Base-by-base conservation (phyloP, 2,329 filamentous ascomycete genomes). In the Trichophaea hybrida region DNA sequence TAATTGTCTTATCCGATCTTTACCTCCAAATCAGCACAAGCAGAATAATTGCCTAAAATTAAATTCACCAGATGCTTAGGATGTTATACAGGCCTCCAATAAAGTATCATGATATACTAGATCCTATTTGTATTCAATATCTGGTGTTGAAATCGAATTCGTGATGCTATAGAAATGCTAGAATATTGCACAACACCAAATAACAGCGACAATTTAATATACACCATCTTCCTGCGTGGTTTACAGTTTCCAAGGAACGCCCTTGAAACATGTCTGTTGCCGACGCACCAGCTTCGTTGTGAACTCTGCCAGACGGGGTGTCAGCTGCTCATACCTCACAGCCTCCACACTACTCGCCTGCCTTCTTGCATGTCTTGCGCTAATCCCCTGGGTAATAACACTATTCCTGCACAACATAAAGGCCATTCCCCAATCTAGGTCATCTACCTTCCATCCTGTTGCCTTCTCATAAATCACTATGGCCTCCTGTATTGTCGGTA, bases 341-440 rank as follows among this genome's bases (percentile, higher is more conserved):
- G 93, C 93, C 71, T 85, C 80, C 60, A 81, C 85, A 71, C 88
- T 95, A 73, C 89, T 95, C 40, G 93, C 93, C 77, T 97, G 91
- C 53, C 91, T 76, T 52, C 80, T 75, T 32, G 93, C 93, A 71
- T 86, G 86, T 64, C 93, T 76, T 54, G 93, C 93, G 53, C 90
- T 90, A 71, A 98, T 97, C 2, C 93, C 93, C 75, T 98, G 93
- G 67, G 77, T 80, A 63, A 86, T 82, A 55, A 77, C 81, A 34
- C 81, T 76, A 57, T 77, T 73, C 67, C 81, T 74, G 69, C 82
- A 82, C 31, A 78, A 74, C 55, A 77, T 77, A 70, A 85, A 85
- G 0, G 80, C 79, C 68, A 81, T 78, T 3, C 81, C 80, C 82
- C 82, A 85, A 5, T 75, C 76, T 58, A 84, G 74, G 54, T 79